Conservation (phyloP, 2,329 filamentous ascomycete species). For the Sphaerulina vaccinii region DNA sequence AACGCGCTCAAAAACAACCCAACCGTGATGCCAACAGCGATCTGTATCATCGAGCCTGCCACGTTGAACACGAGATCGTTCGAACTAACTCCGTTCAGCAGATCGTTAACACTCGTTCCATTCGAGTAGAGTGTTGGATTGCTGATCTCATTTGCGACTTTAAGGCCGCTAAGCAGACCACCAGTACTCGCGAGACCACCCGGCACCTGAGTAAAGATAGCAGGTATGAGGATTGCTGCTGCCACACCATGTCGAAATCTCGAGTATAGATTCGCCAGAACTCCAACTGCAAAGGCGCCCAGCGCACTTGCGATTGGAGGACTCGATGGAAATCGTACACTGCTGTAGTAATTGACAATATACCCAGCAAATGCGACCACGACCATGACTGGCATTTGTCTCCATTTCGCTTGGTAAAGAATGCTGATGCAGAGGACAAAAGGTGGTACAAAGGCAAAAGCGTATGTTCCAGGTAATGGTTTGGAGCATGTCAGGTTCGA, state of each 20-base stretch:
- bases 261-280: constrained; percentile 75
- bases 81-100: constrained; percentile 25
- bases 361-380: constrained; percentile 71
- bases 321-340: constrained; percentile 64
- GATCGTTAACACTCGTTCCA: constrained; percentile 37
- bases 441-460: constrained; percentile 69
- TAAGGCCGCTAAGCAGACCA: constrained; percentile 36
- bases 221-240: constrained; percentile 78
- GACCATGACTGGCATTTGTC: constrained; percentile 73
- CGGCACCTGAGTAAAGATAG: constrained; percentile 61
- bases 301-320: constrained; percentile 74
- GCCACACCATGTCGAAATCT: constrained; percentile 74
- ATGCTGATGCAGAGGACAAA: constrained; percentile 73
- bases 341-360: constrained; percentile 70
- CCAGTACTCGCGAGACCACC: constrained; percentile 14
- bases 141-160: constrained; percentile 51
- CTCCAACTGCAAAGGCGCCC: constrained; percentile 71
- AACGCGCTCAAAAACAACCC: constrained; percentile 50
- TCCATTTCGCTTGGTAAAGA: constrained; percentile 78
- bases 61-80: constrained; percentile 50
- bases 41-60: constrained; percentile 49
- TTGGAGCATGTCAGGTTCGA: constrained; percentile 44
- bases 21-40: constrained; percentile 52
- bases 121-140: constrained; percentile 31
- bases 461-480: constrained; percentile 53